Conservation (phyloP, 495 filamentous ascomycete genomes). For the Pseudoneurospora amorphoporcata region DNA sequence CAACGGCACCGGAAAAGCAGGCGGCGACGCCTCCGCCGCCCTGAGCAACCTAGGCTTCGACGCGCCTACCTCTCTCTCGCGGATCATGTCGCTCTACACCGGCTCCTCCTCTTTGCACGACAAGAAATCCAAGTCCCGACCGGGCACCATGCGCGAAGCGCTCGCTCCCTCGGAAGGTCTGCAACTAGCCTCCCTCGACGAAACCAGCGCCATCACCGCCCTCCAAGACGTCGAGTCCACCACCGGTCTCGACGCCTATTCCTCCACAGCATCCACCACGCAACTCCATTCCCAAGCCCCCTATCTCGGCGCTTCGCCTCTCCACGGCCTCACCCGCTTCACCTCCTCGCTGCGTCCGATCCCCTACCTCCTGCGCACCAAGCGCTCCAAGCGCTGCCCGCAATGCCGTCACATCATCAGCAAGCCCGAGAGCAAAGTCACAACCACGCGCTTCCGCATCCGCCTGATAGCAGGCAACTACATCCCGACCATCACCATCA, state of each 20-base stretch:
- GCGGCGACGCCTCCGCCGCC: conserved; percentile 42
- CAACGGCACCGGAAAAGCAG: conserved; percentile 14
- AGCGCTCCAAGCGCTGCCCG: conserved; percentile 85
- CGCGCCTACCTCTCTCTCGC: conserved; percentile 69
- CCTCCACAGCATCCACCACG: conserved; percentile 26
- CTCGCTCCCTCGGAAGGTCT: conserved; percentile 59
- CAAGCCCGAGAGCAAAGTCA: conserved; percentile 85
- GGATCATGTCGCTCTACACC: conserved; percentile 88
- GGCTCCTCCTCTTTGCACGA: conserved; percentile 41
- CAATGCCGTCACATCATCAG: conserved; percentile 90
- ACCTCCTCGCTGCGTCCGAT: conserved; percentile 62
- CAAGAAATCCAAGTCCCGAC: conserved; percentile 59
- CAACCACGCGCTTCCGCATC: conserved; percentile 79
- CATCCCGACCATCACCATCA: conserved; percentile 69
- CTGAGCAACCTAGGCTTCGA: conserved; percentile 54
- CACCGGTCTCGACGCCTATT: conserved; percentile 23
- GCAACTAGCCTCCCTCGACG: conserved; percentile 38
- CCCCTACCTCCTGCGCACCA: conserved; percentile 73
- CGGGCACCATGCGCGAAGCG: conserved; percentile 69
- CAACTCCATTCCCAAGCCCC: conserved; percentile 31
- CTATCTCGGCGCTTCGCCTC: conserved; percentile 24
- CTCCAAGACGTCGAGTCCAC: conserved; percentile 17
- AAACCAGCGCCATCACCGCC: conserved; percentile 39
- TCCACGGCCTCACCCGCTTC: conserved; percentile 47
- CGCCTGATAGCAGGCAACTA: conserved; percentile 80